phyloP scores from a whole-genome alignment of 352 stramenopile species.

The Thalassiosira pacifica region DNA sequence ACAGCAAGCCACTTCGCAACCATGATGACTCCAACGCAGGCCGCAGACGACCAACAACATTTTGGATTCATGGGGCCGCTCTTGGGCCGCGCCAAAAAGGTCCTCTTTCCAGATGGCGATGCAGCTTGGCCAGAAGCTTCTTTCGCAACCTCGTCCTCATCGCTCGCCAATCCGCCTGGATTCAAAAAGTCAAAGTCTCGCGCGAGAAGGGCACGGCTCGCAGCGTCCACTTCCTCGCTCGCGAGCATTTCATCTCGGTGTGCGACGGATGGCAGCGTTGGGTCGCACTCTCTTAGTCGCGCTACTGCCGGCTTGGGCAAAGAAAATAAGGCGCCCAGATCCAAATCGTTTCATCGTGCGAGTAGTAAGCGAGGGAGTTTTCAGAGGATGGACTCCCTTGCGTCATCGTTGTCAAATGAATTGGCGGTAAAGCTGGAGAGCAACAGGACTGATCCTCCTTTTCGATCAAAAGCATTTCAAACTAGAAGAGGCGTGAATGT shows the following conservation, averaged over 20 bases:
- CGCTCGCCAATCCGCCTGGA: constrained; percentile 2
- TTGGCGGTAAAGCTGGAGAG: neutral
- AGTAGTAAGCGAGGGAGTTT: neutral
- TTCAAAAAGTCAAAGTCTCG: constrained; percentile 25
- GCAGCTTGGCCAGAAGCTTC: neutral
- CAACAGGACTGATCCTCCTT: neutral
- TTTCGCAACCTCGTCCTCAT: neutral
- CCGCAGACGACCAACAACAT: constrained; percentile 7
- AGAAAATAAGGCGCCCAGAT: constrained; percentile 35
- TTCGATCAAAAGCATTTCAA: neutral
- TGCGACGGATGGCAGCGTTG: no score
- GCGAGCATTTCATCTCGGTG: constrained; percentile 14
- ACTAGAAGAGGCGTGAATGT: neutral
- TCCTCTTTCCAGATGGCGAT: constrained; percentile 37
- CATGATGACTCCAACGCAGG: neutral
- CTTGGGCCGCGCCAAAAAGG: constrained; percentile 41
- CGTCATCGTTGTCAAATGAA: constrained; percentile 1
- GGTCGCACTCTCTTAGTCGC: no score
- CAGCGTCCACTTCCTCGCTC: constrained; percentile 30
- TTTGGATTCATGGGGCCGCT: constrained; percentile 46
- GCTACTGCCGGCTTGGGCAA: constrained; percentile 27
- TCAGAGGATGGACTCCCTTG: constrained; percentile 43
- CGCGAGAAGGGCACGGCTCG: constrained; percentile 25
- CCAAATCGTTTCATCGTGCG: neutral
- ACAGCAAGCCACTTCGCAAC: neutral